Evolutionary conservation across 176 grass and related monocot genomes (phyloP).

Genomic region (Raddia guianensis): DNA sequence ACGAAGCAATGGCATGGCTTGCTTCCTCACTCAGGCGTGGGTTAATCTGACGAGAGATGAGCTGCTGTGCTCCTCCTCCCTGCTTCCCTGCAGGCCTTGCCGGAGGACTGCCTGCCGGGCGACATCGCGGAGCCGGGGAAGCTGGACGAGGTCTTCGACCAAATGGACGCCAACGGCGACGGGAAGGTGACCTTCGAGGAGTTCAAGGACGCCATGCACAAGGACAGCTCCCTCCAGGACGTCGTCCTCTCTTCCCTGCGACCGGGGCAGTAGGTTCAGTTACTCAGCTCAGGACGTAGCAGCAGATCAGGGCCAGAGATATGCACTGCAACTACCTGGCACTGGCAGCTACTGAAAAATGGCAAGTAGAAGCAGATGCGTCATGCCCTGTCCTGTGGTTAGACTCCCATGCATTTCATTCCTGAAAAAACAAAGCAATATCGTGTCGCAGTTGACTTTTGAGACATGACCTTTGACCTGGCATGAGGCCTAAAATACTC

Average conservation of each 20-base stretch:
- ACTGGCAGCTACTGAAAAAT: too few species aligned
- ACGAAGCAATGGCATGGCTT: not conserved
- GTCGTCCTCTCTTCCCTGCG: constrained; percentile 68
- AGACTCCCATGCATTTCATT: too few species aligned
- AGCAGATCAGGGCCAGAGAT: too few species aligned
- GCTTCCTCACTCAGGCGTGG: not conserved
- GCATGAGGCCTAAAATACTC: too few species aligned
- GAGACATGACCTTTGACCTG: too few species aligned
- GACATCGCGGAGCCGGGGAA: constrained; percentile 78
- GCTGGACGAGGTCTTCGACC: constrained; percentile 75
- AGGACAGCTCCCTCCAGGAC: constrained; percentile 70
- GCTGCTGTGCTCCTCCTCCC: not conserved
- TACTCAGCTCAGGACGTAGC: too few species aligned
- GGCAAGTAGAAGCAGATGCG: too few species aligned
- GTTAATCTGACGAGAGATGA: not conserved
- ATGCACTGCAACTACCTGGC: too few species aligned
- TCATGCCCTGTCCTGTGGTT: too few species aligned
- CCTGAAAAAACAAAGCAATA: too few species aligned
- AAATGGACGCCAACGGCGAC: constrained; percentile 66
- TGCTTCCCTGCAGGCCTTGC: constrained; percentile 47
- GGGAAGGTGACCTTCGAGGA: constrained; percentile 72
- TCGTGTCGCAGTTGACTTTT: too few species aligned
- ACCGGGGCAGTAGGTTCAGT: constrained; percentile 21
- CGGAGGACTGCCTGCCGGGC: constrained; percentile 61
- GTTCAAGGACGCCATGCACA: constrained; percentile 79